A percentile compares a stretch with the other conserved stretches of the same genome.
Evolutionary conservation across 2,329 filamentous ascomycete genomes (phyloP).

Genomic region (Curvularia verruculosa): DNA sequence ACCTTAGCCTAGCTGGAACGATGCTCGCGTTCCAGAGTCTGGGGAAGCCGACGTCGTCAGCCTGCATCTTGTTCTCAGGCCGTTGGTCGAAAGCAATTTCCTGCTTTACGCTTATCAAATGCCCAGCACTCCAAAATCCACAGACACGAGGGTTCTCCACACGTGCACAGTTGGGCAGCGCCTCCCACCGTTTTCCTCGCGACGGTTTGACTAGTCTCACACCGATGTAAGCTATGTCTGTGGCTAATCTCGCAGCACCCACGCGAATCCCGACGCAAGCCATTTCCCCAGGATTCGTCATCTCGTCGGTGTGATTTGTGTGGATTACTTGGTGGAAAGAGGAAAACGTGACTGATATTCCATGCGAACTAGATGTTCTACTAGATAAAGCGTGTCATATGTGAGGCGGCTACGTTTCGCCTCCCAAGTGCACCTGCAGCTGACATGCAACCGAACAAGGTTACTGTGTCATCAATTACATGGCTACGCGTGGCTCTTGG

Average conservation of each 20-base stretch:
- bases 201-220: slow-evolving; percentile 2
- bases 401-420: slow-evolving; percentile 13
- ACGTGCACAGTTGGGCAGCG: not conserved
- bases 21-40: not conserved
- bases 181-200: slow-evolving; percentile 1
- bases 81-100: not conserved
- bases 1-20: not conserved
- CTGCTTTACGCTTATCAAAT: not conserved
- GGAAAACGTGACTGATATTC: slow-evolving; percentile 27
- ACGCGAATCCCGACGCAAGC: slow-evolving; percentile 12
- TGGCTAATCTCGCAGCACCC: not conserved
- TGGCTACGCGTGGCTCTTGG: slow-evolving; percentile 17
- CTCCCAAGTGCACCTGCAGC: slow-evolving; percentile 31
- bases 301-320: slow-evolving; percentile 4
- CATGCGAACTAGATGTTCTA: slow-evolving; percentile 26
- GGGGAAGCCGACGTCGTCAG: not conserved
- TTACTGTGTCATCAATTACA: slow-evolving; percentile 17
- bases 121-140: not conserved
- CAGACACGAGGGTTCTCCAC: not conserved
- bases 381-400: slow-evolving; percentile 7
- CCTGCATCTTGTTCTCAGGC: not conserved
- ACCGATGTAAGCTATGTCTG: slow-evolving; percentile 12
- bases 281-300: not conserved
- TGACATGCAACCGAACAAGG: slow-evolving; percentile 24
- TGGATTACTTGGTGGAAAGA: not conserved